Conservation (phyloP, 2,329 filamentous ascomycete genomes). For the Aureobasidium pullulans region DNA sequence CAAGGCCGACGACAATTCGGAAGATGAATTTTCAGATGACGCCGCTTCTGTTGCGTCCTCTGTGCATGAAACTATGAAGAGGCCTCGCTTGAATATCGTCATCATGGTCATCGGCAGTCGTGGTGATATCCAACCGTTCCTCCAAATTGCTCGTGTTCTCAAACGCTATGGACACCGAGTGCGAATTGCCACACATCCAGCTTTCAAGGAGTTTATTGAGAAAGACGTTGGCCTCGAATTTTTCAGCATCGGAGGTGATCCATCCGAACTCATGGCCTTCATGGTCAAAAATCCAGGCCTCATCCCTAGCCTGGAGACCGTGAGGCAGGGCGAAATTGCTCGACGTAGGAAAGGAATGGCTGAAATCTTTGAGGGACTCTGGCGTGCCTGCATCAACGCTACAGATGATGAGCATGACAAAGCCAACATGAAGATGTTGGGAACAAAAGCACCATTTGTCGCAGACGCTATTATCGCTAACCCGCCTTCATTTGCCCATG, state of each 20-base stretch:
- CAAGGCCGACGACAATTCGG: constrained; percentile 15
- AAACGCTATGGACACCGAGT: constrained; percentile 69
- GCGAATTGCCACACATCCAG: constrained; percentile 69
- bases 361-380: constrained; percentile 78
- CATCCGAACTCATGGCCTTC: constrained; percentile 75
- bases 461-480: constrained; percentile 82
- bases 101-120: constrained; percentile 77
- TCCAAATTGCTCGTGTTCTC: constrained; percentile 65
- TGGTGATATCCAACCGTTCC: constrained; percentile 74
- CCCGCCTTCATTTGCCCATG: constrained; percentile 68
- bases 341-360: constrained; percentile 62
- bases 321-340: constrained; percentile 66
- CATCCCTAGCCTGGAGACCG: constrained; percentile 65
- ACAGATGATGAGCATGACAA: constrained; percentile 61
- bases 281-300: constrained; percentile 81
- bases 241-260: constrained; percentile 72
- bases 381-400: constrained; percentile 67
- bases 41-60: constrained; percentile 22
- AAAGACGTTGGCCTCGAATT: constrained; percentile 68
- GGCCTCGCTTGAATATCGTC: constrained; percentile 64
- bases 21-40: not conserved
- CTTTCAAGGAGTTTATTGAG: constrained; percentile 68
- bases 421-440: constrained; percentile 54
- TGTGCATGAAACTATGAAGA: constrained; percentile 18
- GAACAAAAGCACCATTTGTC: constrained; percentile 53